Evolutionary conservation across 768 basidiomycete species (phyloP).

Genomic region (Cubamyces sp.): DNA sequence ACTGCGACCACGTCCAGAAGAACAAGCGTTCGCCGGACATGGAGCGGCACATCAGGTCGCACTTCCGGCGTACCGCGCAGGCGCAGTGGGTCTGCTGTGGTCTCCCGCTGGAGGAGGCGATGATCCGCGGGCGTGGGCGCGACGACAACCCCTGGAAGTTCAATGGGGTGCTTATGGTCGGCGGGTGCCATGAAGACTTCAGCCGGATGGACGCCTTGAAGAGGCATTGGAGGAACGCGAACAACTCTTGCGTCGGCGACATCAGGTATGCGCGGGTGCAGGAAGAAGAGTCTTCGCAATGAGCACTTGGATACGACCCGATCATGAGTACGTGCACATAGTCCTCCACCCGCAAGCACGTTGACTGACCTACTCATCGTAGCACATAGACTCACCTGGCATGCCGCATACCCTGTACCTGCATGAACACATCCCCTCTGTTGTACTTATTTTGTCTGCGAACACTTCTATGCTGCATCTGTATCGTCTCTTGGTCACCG

Average conservation of each 20-base stretch:
- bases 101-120: slow-evolving; percentile 34
- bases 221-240: slow-evolving; percentile 35
- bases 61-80: slow-evolving; percentile 38
- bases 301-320: not conserved
- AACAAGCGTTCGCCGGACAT: slow-evolving; percentile 61
- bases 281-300: slow-evolving; percentile 9
- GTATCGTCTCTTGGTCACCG: not conserved
- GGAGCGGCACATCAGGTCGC: slow-evolving; percentile 60
- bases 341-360: no score
- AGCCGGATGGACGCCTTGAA: slow-evolving; percentile 46
- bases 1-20: slow-evolving; percentile 50
- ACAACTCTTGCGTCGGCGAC: slow-evolving; percentile 18
- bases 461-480: not conserved
- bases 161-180: slow-evolving; percentile 38
- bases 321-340: not conserved
- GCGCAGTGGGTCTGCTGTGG: slow-evolving; percentile 45
- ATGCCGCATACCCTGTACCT: not conserved
- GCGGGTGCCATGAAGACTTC: slow-evolving; percentile 44
- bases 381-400: no score
- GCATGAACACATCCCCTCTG: not conserved
- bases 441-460: not conserved
- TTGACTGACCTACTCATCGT: no score
- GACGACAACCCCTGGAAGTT: slow-evolving; percentile 26
- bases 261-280: slow-evolving; percentile 16
- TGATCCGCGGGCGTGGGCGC: not conserved